Evolutionary conservation across 768 basidiomycete species (phyloP).

Genomic region (Steccherinum ochraceum): DNA sequence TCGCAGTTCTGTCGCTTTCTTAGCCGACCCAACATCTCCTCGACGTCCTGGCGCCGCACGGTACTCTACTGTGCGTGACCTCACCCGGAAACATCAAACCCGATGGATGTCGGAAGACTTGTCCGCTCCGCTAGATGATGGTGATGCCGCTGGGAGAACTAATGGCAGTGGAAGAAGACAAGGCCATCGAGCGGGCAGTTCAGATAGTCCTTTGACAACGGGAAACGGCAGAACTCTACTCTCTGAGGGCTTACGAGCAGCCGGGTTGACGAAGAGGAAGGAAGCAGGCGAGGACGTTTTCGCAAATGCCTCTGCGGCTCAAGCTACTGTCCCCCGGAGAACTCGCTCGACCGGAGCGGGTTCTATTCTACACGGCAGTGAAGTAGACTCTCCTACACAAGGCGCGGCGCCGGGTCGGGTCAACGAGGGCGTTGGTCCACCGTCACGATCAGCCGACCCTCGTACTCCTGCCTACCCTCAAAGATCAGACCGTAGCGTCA

Average conservation of each 20-base stretch:
- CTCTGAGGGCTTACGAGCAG: slow-evolving; percentile 64
- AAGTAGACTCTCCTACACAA: slow-evolving; percentile 9
- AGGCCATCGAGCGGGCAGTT: slow-evolving; percentile 57
- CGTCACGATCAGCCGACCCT: slow-evolving; percentile 5
- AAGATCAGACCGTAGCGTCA: background rate
- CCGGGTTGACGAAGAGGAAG: slow-evolving; percentile 48
- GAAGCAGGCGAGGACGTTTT: slow-evolving; percentile 34
- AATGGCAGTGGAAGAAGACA: slow-evolving; percentile 41
- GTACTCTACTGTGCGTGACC: slow-evolving; percentile 43
- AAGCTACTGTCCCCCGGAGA: slow-evolving; percentile 10
- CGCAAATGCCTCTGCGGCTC: slow-evolving; percentile 7
- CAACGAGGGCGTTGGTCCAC: slow-evolving; percentile 11
- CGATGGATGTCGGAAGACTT: slow-evolving; percentile 51
- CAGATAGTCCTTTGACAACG: slow-evolving; percentile 48
- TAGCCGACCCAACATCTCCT: slow-evolving; percentile 17
- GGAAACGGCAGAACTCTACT: slow-evolving; percentile 49
- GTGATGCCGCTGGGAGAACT: slow-evolving; percentile 15
- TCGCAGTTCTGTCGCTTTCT: slow-evolving; percentile 9
- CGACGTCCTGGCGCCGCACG: slow-evolving; percentile 28
- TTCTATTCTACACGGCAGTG: slow-evolving; percentile 10
- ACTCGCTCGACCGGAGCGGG: slow-evolving; percentile 18
- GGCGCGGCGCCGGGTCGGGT: slow-evolving; percentile 6
- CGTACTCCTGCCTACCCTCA: slow-evolving; percentile 7
- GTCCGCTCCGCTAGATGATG: slow-evolving; percentile 16
- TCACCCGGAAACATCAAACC: slow-evolving; percentile 42